Base-by-base conservation (phyloP, 1,284 basidiomycete species). In the Anthracocystis panici-leucophaei region DNA sequence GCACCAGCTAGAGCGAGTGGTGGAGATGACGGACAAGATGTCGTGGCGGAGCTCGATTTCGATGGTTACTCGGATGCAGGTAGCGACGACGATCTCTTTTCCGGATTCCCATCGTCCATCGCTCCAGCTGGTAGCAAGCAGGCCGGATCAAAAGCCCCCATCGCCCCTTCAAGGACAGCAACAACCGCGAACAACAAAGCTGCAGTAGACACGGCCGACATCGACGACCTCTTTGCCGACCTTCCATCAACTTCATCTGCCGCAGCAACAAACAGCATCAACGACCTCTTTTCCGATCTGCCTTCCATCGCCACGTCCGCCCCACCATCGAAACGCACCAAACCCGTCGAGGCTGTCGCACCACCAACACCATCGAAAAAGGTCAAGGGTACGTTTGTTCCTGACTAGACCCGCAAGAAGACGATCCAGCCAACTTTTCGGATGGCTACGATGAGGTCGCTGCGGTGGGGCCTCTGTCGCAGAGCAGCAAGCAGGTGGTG, bases 381-480 rank as follows among this genome's bases (percentile, higher is more conserved):
- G 31, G 33, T 40, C 31, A 56, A 66, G 12, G 65, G 69, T 3
- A 57, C 68, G 0, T 68, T 72, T 20, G 58, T 71, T 3, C 61
- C 65, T 8, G 74, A 65, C 10, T 72, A 25, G 74, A 76, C 38
- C 72, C 75, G 21, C 66, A 77, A n/a, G 71, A 76, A n/a, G 74
- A 76, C 3, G 77, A 62, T 10, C 59, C 74, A 7, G 65, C 51
- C 35, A 76, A 75, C 58, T 82, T 83, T 59, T 82, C 80, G 10
- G 81, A 83, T 42, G 81, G 81, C 0, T 83, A 83, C 69, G 75
- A 83, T 31, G 81, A 83, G 50, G 64, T 21, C n/a, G 57, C 46
- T 14, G 55, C 65, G 2, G 65, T 46, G 2, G 54, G 49, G 7
- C 20, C 56, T n/a, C n/a, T n/a, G 20, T 18, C 18, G 46, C 35